phyloP scores from a whole-genome alignment of 192 early-diverging fungal genomes.

The Funneliformis mosseae region DNA sequence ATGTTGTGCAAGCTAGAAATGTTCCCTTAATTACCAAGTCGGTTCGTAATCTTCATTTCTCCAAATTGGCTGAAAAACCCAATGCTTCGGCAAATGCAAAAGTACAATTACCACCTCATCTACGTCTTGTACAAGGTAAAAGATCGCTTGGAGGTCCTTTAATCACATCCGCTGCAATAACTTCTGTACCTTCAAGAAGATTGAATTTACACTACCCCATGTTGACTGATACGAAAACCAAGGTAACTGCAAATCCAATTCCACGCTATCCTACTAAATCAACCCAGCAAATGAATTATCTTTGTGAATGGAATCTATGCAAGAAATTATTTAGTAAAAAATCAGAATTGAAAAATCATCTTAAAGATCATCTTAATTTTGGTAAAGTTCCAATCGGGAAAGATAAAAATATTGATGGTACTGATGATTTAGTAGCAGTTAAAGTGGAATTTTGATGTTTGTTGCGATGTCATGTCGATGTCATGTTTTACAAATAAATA shows the following conservation, averaged over 20 bases:
- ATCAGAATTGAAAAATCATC: not conserved
- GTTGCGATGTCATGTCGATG: no score
- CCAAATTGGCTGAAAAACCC: not conserved
- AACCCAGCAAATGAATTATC: not conserved
- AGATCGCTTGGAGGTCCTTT: no score
- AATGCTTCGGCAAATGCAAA: not conserved
- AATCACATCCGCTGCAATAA: not conserved
- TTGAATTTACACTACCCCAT: no score
- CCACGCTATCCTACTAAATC: not conserved
- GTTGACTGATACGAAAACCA: not conserved
- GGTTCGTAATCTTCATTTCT: not conserved
- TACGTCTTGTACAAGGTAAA: not conserved
- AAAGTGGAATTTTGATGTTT: not conserved
- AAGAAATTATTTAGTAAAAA: not conserved
- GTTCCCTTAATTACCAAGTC: not conserved
- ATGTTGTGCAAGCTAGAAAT: not conserved
- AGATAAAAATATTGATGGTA: not conserved
- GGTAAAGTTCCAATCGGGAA: not conserved
- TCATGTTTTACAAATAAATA: no score
- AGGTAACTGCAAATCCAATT: not conserved
- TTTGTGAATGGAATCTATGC: constrained; percentile 5
- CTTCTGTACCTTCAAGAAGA: no score
- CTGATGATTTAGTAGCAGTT: not conserved
- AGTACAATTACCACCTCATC: not conserved
- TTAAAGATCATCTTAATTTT: not conserved